phyloP scores from a whole-genome alignment of 2,329 filamentous ascomycete genomes.

The Claviceps purpurea region DNA sequence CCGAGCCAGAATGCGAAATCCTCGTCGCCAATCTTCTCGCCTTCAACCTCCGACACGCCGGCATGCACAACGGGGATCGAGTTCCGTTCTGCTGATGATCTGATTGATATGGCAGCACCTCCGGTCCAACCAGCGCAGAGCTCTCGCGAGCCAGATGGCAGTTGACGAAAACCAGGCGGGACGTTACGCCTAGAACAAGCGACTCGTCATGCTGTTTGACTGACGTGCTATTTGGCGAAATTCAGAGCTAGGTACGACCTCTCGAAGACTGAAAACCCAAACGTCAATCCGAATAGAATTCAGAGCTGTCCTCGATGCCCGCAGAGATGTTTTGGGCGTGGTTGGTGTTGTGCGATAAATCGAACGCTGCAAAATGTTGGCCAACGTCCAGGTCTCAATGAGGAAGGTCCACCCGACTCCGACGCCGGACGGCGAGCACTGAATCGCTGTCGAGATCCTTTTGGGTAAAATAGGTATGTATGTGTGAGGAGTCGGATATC shows the following conservation, averaged over 20 bases:
- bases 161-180: slow-evolving; percentile 79
- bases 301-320: slow-evolving; percentile 21
- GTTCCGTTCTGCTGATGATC: slow-evolving; percentile 62
- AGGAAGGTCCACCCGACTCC: too few species aligned
- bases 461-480: slow-evolving; percentile 12
- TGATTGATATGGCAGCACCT: slow-evolving; percentile 84
- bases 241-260: too few species aligned
- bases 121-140: slow-evolving; percentile 58
- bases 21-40: slow-evolving; percentile 67
- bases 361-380: slow-evolving; percentile 43
- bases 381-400: slow-evolving; percentile 10
- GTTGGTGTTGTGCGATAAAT: slow-evolving; percentile 10
- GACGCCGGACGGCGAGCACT: too few species aligned
- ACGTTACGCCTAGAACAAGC: slow-evolving; percentile 80
- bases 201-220: slow-evolving; percentile 53
- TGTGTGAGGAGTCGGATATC: too few species aligned
- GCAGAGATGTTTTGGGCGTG: slow-evolving; percentile 18
- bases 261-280: slow-evolving; percentile 44
- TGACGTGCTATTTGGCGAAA: slow-evolving; percentile 44
- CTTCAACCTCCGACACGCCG: slow-evolving; percentile 51
- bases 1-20: slow-evolving; percentile 96
- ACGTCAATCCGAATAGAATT: slow-evolving; percentile 49
- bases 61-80: slow-evolving; percentile 56
- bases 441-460: too few species aligned
- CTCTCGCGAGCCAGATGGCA: slow-evolving; percentile 86